Evolutionary conservation across 345 rosid species (phyloP), one percentile per base, ranked within the genome.

Genomic region (Sisymbrium irio): DNA sequence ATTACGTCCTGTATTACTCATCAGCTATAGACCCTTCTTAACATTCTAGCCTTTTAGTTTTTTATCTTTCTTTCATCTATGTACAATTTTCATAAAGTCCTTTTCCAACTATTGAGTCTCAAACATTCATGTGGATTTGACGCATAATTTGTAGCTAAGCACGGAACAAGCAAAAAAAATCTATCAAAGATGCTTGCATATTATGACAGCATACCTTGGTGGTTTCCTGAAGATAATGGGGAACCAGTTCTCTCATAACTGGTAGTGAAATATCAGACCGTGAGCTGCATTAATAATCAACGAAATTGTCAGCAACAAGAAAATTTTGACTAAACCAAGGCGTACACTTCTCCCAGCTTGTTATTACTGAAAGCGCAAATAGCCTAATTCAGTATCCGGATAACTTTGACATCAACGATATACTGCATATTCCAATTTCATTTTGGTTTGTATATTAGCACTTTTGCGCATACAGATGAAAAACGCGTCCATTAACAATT

Each of bases 241-340:
- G 98, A 83, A 88, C 85, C 82, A 95, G 83, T 78, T 95, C 98
- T 87, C 85, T 95, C 88, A 88, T 84, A 50, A 95, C 87, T 45
- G 98, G 99, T 78, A 95, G 84, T 75, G 96, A 86, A 82, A 95
- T 89, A 82, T 95, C 99, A 78, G 99, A 84, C 70, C 92, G 87
- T 79, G 84, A 82, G 93, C 99, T 95, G 89, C 65, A 33, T 76
- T 11, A 68, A 58, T 46, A 76, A 58, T 60, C 14, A 75, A 44
- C 20, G 9, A 50, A 33, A 35, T 7, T 65, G 25, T 71, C 46
- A 71, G 33, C 36, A 64, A 33, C 51, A 14, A 69, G 63, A 18
- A 46, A 36, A 18, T 3, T 28, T 44, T 69, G 36, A 55, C 6
- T 57, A 27, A 36, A 70, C 54, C 42, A 59, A 72, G 63, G 62